phyloP scores from a whole-genome alignment of 164 flowering plant genomes.

The Brasenia schreberi region DNA sequence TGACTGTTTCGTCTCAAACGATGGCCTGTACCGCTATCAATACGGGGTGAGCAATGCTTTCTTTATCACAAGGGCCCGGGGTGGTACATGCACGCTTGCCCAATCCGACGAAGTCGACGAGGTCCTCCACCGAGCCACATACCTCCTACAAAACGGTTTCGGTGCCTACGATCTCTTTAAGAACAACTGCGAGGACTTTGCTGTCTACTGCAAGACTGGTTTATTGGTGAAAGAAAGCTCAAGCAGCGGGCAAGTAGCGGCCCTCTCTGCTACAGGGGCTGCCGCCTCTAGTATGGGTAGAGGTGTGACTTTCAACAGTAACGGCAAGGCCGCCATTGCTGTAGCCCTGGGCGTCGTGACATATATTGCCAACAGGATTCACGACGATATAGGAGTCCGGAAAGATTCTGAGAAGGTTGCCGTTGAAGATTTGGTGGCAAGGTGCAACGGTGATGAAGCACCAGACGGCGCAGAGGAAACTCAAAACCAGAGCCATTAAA shows the following conservation, averaged over 20 bases:
- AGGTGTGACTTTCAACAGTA: constrained; percentile 42
- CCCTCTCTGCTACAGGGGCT: constrained; percentile 49
- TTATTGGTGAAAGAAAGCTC: constrained; percentile 35
- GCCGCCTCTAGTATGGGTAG: constrained; percentile 42
- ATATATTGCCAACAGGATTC: constrained; percentile 44
- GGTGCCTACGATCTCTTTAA: constrained; percentile 59
- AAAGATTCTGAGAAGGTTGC: constrained; percentile 55
- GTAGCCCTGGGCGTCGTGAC: constrained; percentile 19
- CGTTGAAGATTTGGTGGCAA: constrained; percentile 47
- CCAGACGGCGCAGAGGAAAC: not conserved
- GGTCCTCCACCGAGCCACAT: constrained; percentile 50
- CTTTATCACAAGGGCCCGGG: constrained; percentile 62
- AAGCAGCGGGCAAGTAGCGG: constrained; percentile 69
- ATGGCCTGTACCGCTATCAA: constrained; percentile 53
- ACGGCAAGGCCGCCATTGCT: constrained; percentile 46
- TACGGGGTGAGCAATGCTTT: constrained; percentile 39
- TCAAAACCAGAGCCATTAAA: no score
- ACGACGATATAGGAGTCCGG: constrained; percentile 59
- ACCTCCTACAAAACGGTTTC: constrained; percentile 65
- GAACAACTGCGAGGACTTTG: constrained; percentile 85
- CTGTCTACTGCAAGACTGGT: constrained; percentile 79
- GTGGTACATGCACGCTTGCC: constrained; percentile 81
- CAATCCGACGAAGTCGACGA: constrained; percentile 37
- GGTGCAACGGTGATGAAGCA: not conserved
- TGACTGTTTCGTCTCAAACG: constrained; percentile 64